Percentiles rank a stretch among this genome's conserved stretches.
Conservation (phyloP, 2,329 filamentous ascomycete genomes). For the Botrytis squamosa region DNA sequence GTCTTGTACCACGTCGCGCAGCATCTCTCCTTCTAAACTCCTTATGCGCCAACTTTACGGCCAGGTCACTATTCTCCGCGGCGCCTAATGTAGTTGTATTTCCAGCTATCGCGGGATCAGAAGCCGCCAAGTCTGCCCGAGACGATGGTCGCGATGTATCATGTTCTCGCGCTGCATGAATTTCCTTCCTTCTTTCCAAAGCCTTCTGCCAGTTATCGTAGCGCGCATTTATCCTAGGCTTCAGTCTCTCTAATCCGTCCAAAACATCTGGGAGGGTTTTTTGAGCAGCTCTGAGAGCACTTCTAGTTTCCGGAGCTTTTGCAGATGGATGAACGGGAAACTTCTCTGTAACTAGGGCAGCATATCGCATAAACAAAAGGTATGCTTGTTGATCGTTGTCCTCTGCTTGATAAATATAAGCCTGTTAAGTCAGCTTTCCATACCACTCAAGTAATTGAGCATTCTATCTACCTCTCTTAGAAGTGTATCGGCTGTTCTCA, state of each 20-base stretch:
- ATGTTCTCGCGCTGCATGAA: conserved; percentile 19
- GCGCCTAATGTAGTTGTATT: conserved; percentile 64
- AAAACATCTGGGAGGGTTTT: conserved; percentile 57
- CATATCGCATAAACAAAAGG: conserved; percentile 86
- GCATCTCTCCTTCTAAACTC: conserved; percentile 69
- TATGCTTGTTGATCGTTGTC: conserved; percentile 87
- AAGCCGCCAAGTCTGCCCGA: conserved; percentile 43
- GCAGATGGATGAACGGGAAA: conserved; percentile 75
- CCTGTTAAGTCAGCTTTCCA: conserved; percentile 50
- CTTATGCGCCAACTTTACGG: conserved; percentile 70
- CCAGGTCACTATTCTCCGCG: conserved; percentile 69
- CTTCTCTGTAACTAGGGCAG: conserved; percentile 75
- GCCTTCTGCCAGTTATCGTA: conserved; percentile 66
- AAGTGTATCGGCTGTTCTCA: conserved; percentile 75
- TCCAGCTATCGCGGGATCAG: conserved; percentile 61
- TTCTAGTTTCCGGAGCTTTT: conserved; percentile 59
- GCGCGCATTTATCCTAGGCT: conserved; percentile 71
- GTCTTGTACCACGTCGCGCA: conserved; percentile 55
- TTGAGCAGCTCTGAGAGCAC: conserved; percentile 54
- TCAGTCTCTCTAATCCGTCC: conserved; percentile 69
- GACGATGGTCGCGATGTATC: conserved; percentile 23
- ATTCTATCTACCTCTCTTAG: conserved; percentile 67
- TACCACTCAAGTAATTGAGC: not conserved
- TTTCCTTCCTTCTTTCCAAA: conserved; percentile 43
- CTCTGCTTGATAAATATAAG: conserved; percentile 79